These are phyloP conservation scores for Pseudopithomyces chartarum DNA, from an alignment of 2,329 filamentous ascomycete species.

Conservation along the genomic window DNA sequence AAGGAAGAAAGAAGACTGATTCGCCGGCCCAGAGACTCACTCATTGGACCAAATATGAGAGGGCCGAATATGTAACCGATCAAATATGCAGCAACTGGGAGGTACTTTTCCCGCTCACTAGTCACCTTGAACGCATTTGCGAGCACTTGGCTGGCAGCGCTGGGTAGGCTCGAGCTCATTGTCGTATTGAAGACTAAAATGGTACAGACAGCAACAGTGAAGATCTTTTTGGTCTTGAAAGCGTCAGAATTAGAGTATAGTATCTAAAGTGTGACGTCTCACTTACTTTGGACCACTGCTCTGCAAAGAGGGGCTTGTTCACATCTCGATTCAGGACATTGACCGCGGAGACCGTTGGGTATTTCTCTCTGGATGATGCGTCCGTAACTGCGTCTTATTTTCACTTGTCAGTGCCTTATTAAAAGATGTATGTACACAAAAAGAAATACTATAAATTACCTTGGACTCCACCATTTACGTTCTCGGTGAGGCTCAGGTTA, in stretches of 20 bases:
- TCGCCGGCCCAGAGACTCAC: constrained; percentile 48
- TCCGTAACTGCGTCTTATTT: too few relatives aligned
- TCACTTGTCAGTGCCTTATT: too few relatives aligned
- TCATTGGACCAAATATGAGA: constrained; percentile 44
- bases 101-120: constrained; percentile 39
- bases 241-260: neutral
- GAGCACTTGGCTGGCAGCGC: constrained; percentile 64
- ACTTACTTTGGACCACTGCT: too few relatives aligned
- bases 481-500: too few relatives aligned
- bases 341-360: too few relatives aligned
- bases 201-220: neutral
- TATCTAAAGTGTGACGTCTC: neutral
- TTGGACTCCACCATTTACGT: too few relatives aligned
- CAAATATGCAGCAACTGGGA: constrained; percentile 52
- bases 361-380: too few relatives aligned
- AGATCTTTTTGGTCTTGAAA: neutral
- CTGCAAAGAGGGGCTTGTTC: too few relatives aligned
- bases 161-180: constrained; percentile 56
- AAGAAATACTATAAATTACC: too few relatives aligned
- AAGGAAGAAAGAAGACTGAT: constrained; percentile 54
- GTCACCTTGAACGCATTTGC: constrained; percentile 60
- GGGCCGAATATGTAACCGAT: constrained; percentile 48
- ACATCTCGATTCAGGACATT: too few relatives aligned
- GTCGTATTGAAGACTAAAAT: constrained; percentile 11
- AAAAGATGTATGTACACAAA: too few relatives aligned